Conservation (phyloP, 495 filamentous ascomycete genomes). For the Sphaerosporella brunnea region DNA sequence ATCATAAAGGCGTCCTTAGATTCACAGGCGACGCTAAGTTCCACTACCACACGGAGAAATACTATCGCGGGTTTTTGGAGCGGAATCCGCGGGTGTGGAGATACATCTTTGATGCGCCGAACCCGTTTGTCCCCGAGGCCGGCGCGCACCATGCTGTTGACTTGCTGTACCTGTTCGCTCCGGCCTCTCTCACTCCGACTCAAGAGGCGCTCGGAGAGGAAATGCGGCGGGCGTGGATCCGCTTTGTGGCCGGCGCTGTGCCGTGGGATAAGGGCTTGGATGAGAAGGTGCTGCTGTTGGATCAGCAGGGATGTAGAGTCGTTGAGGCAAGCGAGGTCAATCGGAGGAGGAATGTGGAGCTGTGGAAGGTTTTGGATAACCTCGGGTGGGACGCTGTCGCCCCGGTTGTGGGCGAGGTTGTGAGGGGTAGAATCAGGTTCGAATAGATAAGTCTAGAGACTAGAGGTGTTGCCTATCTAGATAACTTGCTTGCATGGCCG, state of each 20-base stretch:
- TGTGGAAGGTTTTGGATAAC: constrained; percentile 1
- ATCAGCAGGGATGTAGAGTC: background rate
- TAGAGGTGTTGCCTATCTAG: no score
- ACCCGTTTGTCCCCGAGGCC: constrained; percentile 32
- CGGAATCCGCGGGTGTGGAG: constrained; percentile 28
- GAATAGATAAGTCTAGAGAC: no score
- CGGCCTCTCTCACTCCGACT: background rate
- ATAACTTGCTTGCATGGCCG: no score
- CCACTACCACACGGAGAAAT: background rate
- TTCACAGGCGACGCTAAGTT: constrained; percentile 1
- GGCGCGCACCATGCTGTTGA: constrained; percentile 33
- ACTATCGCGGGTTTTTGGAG: constrained; percentile 20
- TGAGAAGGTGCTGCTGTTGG: background rate
- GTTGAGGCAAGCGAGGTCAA: background rate
- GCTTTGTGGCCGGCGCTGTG: background rate
- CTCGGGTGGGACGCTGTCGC: background rate
- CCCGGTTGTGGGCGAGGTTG: constrained; percentile 29
- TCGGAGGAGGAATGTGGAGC: constrained; percentile 1
- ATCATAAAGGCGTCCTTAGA: background rate
- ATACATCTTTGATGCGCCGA: constrained; percentile 31
- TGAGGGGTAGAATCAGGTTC: constrained; percentile 1
- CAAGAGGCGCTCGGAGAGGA: background rate
- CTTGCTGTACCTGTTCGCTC: constrained; percentile 30
- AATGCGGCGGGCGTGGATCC: background rate
- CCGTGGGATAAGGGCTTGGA: background rate